A percentile compares a stretch with the other conserved stretches of the same genome.
Conservation (phyloP, 2,329 filamentous ascomycete genomes). For the Dryadomyces sulphureus region DNA sequence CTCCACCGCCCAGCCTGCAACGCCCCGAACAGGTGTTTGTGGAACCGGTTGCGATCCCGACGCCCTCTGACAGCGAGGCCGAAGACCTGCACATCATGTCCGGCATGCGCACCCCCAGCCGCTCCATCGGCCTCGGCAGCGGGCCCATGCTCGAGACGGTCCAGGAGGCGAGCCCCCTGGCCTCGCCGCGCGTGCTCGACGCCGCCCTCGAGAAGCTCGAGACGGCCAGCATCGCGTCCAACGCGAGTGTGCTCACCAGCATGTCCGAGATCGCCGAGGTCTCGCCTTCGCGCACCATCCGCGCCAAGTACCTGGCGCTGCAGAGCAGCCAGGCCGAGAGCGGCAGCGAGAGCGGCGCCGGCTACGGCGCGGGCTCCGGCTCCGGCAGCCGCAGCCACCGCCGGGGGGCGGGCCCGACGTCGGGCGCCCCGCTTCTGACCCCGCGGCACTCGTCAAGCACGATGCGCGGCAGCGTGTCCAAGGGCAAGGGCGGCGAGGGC, state of each 20-base stretch:
- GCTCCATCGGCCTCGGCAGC: conserved; percentile 38
- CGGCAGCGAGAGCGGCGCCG: conserved; percentile 45
- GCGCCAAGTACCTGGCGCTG: conserved; percentile 40
- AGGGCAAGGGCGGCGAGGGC: conserved; percentile 58
- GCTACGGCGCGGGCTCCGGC: too few relatives aligned
- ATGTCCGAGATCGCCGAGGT: conserved; percentile 25
- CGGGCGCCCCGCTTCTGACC: conserved; percentile 31
- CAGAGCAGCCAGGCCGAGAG: conserved; percentile 27
- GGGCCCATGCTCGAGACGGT: conserved; percentile 70
- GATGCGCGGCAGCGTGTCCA: conserved; percentile 33
- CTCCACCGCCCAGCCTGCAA: conserved; percentile 46
- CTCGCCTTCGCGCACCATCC: conserved; percentile 25
- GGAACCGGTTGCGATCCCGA: not conserved
- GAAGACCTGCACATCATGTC: conserved; percentile 31
- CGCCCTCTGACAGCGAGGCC: conserved; percentile 27
- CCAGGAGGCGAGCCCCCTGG: conserved; percentile 71
- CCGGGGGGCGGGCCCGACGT: conserved; percentile 17
- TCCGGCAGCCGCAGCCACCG: conserved; percentile 30
- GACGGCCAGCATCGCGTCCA: conserved; percentile 28
- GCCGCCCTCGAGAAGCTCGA: conserved; percentile 35
- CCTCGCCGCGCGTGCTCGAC: conserved; percentile 42
- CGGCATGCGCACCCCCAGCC: conserved; percentile 44
- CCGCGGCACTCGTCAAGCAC: conserved; percentile 46
- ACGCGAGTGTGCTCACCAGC: conserved; percentile 21
- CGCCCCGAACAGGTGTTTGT: conserved; percentile 22